phyloP scores from a whole-genome alignment of 176 grass and related monocot species.

The Pontederia crassipes region DNA sequence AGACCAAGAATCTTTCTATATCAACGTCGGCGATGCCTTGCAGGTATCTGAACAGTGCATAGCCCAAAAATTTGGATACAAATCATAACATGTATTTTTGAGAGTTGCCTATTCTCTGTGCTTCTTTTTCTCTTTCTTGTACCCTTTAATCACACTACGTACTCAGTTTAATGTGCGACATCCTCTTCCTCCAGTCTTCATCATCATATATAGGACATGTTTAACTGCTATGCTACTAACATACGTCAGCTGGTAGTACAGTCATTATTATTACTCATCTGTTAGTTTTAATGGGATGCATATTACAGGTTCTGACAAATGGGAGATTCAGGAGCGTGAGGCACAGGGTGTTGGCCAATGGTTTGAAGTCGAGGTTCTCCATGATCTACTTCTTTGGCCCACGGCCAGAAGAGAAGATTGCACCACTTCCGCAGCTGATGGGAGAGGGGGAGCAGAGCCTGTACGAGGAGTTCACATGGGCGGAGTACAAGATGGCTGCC shows the following conservation, averaged over 20 bases:
- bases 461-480: constrained; percentile 10
- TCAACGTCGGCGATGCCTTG: constrained; percentile 3
- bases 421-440: constrained; percentile 4
- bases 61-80: no score
- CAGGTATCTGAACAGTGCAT: neutral
- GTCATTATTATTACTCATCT: neutral
- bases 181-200: no score
- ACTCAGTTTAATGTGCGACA: no score
- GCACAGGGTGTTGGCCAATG: constrained; percentile 12
- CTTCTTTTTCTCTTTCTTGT: no score
- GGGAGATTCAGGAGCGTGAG: constrained; percentile 15
- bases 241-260: no score
- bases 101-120: no score
- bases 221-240: no score
- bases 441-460: neutral
- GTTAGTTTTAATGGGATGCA: neutral
- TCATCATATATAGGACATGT: no score
- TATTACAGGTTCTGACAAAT: constrained; percentile 7
- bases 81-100: no score
- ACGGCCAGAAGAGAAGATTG: neutral
- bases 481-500: constrained; percentile 9
- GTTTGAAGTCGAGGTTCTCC: constrained; percentile 4
- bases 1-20: constrained; percentile 7
- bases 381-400: constrained; percentile 5
- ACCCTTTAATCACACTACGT: no score